A percentile compares a stretch with the other conserved stretches of the same genome.
phyloP scores from a whole-genome alignment of 2,329 filamentous ascomycete genomes.

The Colletotrichum truncatum region DNA sequence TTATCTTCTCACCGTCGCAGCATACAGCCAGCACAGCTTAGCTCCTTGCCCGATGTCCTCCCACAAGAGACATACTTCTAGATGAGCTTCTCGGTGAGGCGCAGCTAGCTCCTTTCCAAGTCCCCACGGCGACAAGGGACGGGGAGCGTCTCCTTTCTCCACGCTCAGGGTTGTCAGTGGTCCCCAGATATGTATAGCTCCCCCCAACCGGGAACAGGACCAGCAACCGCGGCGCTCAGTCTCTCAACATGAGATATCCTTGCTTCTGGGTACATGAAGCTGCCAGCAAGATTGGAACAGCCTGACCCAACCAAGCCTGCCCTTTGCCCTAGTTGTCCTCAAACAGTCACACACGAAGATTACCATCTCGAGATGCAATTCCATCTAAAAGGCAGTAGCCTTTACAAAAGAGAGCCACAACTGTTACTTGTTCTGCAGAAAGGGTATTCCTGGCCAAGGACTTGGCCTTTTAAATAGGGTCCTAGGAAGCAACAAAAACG shows the following conservation, averaged over 20 bases:
- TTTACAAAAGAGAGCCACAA: too few relatives aligned
- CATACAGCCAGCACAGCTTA: neutral
- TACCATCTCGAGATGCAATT: too few relatives aligned
- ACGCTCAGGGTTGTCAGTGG: neutral
- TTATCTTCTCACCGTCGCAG: neutral
- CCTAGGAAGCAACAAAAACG: too few relatives aligned
- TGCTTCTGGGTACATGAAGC: neutral
- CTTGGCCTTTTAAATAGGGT: too few relatives aligned
- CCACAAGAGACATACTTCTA: neutral
- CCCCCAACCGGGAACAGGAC: constrained; percentile 1
- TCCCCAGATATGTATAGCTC: neutral
- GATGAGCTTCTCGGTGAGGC: constrained; percentile 7
- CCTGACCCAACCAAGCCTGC: too few relatives aligned
- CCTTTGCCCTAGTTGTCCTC: too few relatives aligned
- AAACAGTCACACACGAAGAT: too few relatives aligned
- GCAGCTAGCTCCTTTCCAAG: constrained; percentile 4
- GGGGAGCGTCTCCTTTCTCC: constrained; percentile 18
- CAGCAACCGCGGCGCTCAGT: neutral
- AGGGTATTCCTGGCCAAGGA: too few relatives aligned
- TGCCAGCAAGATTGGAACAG: neutral
- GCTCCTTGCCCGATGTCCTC: neutral
- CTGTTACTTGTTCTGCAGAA: too few relatives aligned
- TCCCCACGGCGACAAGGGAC: constrained; percentile 11
- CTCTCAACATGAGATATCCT: neutral
- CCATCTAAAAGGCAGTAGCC: too few relatives aligned